Percentiles rank a stretch among this genome's conserved stretches.
phyloP scores from a whole-genome alignment of 1,284 basidiomycete genomes.

The Microbotryomycetes sp. region DNA sequence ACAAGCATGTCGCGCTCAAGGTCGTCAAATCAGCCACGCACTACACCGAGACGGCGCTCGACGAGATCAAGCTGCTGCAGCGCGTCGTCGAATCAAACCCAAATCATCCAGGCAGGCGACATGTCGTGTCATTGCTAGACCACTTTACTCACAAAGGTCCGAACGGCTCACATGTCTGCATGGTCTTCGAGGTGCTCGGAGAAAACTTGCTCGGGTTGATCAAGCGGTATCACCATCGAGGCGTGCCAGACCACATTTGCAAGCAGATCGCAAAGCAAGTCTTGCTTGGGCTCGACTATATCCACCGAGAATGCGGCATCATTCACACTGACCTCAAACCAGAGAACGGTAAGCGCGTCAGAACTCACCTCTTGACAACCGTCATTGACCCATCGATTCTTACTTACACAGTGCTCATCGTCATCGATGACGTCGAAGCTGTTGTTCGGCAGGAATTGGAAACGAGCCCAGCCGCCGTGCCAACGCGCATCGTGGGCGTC shows the following conservation, averaged over 20 bases:
- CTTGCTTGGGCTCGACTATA: slow-evolving; percentile 90
- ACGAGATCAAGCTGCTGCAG: slow-evolving; percentile 97
- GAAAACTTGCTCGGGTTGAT: slow-evolving; percentile 97
- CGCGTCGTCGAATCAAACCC: slow-evolving; percentile 78
- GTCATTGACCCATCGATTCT: too few species aligned
- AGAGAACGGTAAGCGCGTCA: slow-evolving; percentile 63
- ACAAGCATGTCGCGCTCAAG: slow-evolving; percentile 95
- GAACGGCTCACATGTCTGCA: slow-evolving; percentile 96
- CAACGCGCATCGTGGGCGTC: slow-evolving; percentile 79
- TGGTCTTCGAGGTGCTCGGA: slow-evolving; percentile 98
- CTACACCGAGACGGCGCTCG: slow-evolving; percentile 95
- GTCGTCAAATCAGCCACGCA: slow-evolving; percentile 96
- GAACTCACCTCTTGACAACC: too few species aligned
- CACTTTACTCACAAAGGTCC: slow-evolving; percentile 95
- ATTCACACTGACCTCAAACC: slow-evolving; percentile 74
- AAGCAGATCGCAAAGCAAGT: slow-evolving; percentile 97
- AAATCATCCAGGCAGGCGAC: slow-evolving; percentile 64
- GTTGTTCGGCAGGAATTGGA: slow-evolving; percentile 84
- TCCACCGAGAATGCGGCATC: slow-evolving; percentile 83
- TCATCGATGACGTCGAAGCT: slow-evolving; percentile 92
- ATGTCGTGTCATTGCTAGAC: slow-evolving; percentile 93
- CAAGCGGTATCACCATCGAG: slow-evolving; percentile 88
- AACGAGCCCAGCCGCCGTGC: slow-evolving; percentile 51
- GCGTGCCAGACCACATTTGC: slow-evolving; percentile 87
- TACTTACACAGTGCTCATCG: slow-evolving; percentile 70